Percentiles rank a stretch among this genome's conserved stretches.
phyloP scores from a whole-genome alignment of 169 alveolate genomes.

The Neospora caninum region DNA sequence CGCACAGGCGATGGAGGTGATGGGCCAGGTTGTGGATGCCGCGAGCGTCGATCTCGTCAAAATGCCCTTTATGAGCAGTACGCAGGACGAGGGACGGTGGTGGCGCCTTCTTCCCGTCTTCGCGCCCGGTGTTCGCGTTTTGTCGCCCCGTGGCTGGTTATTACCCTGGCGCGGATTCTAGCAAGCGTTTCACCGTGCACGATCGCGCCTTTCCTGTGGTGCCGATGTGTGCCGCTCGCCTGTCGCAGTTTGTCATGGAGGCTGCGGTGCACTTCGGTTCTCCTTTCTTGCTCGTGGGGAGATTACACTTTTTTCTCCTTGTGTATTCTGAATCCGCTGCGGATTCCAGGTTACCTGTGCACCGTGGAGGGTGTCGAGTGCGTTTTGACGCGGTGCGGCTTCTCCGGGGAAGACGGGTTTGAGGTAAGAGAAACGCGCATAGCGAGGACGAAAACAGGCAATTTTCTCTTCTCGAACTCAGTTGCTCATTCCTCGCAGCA shows the following conservation, averaged over 20 bases:
- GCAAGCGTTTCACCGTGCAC: too few relatives aligned
- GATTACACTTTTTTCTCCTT: neutral
- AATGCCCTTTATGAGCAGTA: slow-evolving; percentile 70
- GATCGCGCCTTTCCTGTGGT: too few relatives aligned
- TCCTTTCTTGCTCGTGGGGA: neutral
- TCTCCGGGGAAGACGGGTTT: slow-evolving; percentile 91
- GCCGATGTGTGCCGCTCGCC: too few relatives aligned
- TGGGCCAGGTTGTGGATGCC: slow-evolving; percentile 67
- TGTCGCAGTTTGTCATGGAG: too few relatives aligned
- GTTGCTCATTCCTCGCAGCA: too few relatives aligned
- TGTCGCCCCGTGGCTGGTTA: too few relatives aligned
- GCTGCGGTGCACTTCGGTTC: too few relatives aligned
- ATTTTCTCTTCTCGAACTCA: too few relatives aligned
- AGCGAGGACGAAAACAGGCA: too few relatives aligned
- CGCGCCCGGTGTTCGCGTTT: too few relatives aligned
- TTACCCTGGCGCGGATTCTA: too few relatives aligned
- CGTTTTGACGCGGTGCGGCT: slow-evolving; percentile 81
- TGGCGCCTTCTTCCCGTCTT: too few relatives aligned
- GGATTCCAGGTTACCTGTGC: neutral
- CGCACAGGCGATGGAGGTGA: slow-evolving; percentile 76
- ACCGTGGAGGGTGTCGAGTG: slow-evolving; percentile 35
- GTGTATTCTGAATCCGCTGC: neutral
- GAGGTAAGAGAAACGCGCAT: slow-evolving; percentile 72
- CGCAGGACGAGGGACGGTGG: neutral
- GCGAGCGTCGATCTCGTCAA: slow-evolving; percentile 50